Base-by-base conservation (phyloP, 148 eudicot species). In the Talinum fruticosum region DNA sequence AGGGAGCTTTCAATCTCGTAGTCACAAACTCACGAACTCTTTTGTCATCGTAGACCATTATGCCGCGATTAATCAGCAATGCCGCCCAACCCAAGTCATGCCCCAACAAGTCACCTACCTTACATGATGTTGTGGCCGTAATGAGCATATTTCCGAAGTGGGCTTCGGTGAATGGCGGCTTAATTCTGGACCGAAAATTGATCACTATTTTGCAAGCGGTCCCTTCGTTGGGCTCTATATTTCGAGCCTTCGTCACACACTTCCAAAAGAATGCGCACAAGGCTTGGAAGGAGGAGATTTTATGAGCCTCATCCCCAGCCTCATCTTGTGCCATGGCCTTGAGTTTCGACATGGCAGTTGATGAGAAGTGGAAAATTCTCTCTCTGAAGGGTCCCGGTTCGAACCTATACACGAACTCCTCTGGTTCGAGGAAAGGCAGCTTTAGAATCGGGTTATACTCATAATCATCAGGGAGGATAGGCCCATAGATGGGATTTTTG, bases 151-250 rank as follows among this genome's bases (percentile, higher is more conserved):
- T 91, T 1, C 97, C 45, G 45, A 41, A 41, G 10, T 12, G 45
- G 45, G 45, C 45, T 41, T 41, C 45, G 45, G 45, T 7, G 10
- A 93, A 70, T 33, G 72, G 76, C 1, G 96, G 93, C 38, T 82
- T 85, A 0, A 89, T 75, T 32, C 93, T 73, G 76, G 89, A 84
- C 29, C 97, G 83, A 49, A 89, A 83, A 71, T 85, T 89, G 5
- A 89, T 88, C 0, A 88, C 87, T 87, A 93, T 82, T 8, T 92
- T 16, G 66, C 89, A 91, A 77, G 88, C 84, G 24, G 96, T 93
- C 79, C 82, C 75, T 47, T 88, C 81, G 0, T 21, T 21, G 1
- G 69, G 76, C 0, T 79, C 34, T 10, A 91, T 69, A 1, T 85
- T 82, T 65, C 81, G 71, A 51, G 65, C 72, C 62, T 28, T 33